Conservation (phyloP, 805 yeast genomes). For the Schizosaccharomyces octosporus region DNA sequence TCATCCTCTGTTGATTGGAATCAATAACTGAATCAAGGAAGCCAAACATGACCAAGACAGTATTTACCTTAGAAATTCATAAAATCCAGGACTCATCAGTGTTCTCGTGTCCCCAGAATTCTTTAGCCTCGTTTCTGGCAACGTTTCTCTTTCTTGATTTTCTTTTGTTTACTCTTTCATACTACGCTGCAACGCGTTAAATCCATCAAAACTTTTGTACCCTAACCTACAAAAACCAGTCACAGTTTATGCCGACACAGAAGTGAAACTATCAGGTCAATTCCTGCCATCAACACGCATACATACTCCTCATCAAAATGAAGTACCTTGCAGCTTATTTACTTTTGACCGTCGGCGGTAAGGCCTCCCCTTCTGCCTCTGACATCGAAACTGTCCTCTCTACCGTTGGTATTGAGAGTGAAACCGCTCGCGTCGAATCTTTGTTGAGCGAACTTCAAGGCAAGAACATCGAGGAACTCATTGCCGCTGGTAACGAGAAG, state of each 20-base stretch:
- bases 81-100: no score
- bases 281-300: background rate
- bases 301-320: conserved; percentile 20
- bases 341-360: conserved; percentile 93
- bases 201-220: background rate
- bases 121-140: no score
- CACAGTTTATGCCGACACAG: background rate
- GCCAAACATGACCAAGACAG: no score
- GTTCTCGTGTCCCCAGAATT: no score
- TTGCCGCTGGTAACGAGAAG: conserved; percentile 86
- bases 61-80: no score
- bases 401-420: conserved; percentile 90
- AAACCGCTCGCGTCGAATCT: conserved; percentile 59
- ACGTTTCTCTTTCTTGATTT: no score
- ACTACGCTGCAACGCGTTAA: background rate
- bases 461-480: conserved; percentile 50
- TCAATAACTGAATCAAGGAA: no score
- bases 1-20: no score
- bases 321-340: conserved; percentile 99
- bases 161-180: no score
- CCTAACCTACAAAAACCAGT: background rate
- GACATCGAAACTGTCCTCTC: conserved; percentile 72
- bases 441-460: conserved; percentile 78
- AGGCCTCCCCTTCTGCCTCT: conserved; percentile 77
- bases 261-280: no score